phyloP scores from a whole-genome alignment of 345 rosid species.

The Lenwebbia sp. region DNA sequence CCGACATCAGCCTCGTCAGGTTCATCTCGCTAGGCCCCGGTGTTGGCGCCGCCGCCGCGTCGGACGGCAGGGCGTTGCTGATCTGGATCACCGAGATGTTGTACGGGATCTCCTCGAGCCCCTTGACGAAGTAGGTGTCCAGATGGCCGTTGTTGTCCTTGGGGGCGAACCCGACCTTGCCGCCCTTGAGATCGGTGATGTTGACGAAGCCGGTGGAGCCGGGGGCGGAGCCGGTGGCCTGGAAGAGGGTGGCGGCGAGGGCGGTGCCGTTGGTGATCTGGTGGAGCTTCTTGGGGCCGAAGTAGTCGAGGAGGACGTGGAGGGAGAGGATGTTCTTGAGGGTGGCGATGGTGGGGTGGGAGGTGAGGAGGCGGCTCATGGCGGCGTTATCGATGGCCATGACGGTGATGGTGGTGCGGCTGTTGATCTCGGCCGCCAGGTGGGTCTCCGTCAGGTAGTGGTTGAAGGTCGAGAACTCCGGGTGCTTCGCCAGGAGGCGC shows the following conservation, averaged over 20 bases:
- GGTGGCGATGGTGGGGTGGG: slow-evolving; percentile 56
- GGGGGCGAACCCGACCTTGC: slow-evolving; percentile 81
- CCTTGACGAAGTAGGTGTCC: slow-evolving; percentile 49
- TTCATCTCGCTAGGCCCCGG: slow-evolving; percentile 76
- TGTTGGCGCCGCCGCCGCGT: slow-evolving; percentile 68
- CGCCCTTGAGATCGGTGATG: slow-evolving; percentile 79
- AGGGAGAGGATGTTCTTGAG: slow-evolving; percentile 83
- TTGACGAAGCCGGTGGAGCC: slow-evolving; percentile 90
- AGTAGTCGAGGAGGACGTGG: slow-evolving; percentile 94
- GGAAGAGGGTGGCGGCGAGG: slow-evolving; percentile 88
- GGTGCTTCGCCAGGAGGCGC: slow-evolving; percentile 59
- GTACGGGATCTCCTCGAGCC: slow-evolving; percentile 74
- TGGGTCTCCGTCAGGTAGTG: slow-evolving; percentile 74
- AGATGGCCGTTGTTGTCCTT: slow-evolving; percentile 47
- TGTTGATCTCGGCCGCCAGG: slow-evolving; percentile 87
- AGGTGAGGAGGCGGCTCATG: slow-evolving; percentile 53
- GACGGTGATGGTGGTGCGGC: slow-evolving; percentile 75
- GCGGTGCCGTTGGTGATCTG: slow-evolving; percentile 89
- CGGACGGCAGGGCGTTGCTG: slow-evolving; percentile 55
- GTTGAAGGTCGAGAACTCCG: slow-evolving; percentile 81
- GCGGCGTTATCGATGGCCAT: slow-evolving; percentile 80
- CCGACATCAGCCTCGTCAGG: slow-evolving; percentile 74
- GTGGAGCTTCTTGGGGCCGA: slow-evolving; percentile 91
- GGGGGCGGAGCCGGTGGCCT: slow-evolving; percentile 84
- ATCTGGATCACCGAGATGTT: slow-evolving; percentile 89